Percentiles rank a stretch among this genome's conserved stretches.
Evolutionary conservation across 202 grass and related monocot species (phyloP).

Genomic region (Eragrostis tef): DNA sequence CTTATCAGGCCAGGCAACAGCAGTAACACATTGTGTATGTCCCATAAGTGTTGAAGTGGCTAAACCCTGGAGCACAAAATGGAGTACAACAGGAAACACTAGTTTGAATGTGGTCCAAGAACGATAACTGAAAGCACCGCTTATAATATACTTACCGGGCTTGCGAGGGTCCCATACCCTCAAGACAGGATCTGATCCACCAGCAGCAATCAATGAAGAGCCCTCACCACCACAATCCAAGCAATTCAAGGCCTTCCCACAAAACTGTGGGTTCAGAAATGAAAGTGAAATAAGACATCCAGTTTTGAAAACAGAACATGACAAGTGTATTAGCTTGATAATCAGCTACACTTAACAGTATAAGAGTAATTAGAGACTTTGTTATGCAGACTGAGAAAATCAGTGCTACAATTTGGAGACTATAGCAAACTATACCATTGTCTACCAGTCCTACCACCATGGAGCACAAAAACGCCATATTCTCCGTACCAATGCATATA

Average conservation of each 20-base stretch:
- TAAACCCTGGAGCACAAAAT: constrained; percentile 55
- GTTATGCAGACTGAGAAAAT: constrained; percentile 5
- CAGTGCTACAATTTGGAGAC: background rate
- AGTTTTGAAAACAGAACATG: constrained; percentile 28
- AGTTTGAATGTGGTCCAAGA: constrained; percentile 22
- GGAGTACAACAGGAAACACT: background rate
- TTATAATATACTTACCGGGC: constrained; percentile 67
- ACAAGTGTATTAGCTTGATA: background rate
- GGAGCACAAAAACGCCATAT: background rate
- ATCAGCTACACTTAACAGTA: background rate
- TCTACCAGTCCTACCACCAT: background rate
- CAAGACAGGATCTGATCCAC: constrained; percentile 82
- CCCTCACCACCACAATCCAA: constrained; percentile 86
- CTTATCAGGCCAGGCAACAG: constrained; percentile 72
- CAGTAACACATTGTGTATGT: constrained; percentile 87
- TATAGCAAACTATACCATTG: background rate
- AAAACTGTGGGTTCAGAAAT: constrained; percentile 55
- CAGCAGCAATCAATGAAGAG: constrained; percentile 77
- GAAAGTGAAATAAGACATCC: constrained; percentile 24
- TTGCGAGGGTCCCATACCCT: constrained; percentile 97
- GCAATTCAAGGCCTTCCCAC: constrained; percentile 88
- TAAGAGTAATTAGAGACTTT: background rate
- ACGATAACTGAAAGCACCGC: constrained; percentile 3
- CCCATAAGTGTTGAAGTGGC: constrained; percentile 75
- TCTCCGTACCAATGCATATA: background rate